Conservation (phyloP, 805 yeast species). For the Cyberlindnera misumaiensis region DNA sequence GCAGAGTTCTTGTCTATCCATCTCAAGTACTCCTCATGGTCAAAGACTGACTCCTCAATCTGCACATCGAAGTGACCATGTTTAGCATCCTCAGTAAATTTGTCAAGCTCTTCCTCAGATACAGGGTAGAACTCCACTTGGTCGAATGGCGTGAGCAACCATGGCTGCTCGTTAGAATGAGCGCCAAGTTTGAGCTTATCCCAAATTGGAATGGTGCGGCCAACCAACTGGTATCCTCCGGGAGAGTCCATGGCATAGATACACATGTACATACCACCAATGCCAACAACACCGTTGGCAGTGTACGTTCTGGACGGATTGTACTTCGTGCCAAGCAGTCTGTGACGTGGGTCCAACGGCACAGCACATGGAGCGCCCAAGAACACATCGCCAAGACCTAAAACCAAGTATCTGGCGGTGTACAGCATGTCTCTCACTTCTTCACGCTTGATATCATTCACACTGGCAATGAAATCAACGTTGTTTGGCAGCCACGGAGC, state of each 20-base stretch:
- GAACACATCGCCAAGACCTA: constrained; percentile 96
- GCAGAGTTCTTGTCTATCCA: constrained; percentile 73
- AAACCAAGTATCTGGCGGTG: constrained; percentile 82
- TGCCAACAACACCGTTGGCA: constrained; percentile 95
- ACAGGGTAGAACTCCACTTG: constrained; percentile 94
- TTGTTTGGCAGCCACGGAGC: constrained; percentile 99
- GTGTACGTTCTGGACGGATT: constrained; percentile 96
- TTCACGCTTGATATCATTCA: constrained; percentile 71
- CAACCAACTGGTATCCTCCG: constrained; percentile 96
- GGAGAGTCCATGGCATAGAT: constrained; percentile 94
- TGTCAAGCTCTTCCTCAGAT: constrained; percentile 73
- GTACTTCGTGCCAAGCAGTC: constrained; percentile 87
- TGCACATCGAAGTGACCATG: constrained; percentile 78
- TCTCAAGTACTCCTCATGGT: constrained; percentile 66
- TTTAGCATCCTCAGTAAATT: constrained; percentile 60
- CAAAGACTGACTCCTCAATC: constrained; percentile 71
- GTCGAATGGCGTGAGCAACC: constrained; percentile 90
- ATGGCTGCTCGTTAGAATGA: constrained; percentile 62
- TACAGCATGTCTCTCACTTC: constrained; percentile 81
- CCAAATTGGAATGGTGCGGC: constrained; percentile 97
- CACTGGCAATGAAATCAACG: constrained; percentile 88
- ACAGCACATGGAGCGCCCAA: constrained; percentile 98
- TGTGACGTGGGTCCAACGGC: constrained; percentile 94
- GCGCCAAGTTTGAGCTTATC: constrained; percentile 79
- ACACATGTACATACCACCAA: constrained; percentile 99